Evolutionary conservation across 2,329 filamentous ascomycete genomes (phyloP), one percentile per base, ranked within the genome.

Genomic region (Hirsutella minnesotensis): DNA sequence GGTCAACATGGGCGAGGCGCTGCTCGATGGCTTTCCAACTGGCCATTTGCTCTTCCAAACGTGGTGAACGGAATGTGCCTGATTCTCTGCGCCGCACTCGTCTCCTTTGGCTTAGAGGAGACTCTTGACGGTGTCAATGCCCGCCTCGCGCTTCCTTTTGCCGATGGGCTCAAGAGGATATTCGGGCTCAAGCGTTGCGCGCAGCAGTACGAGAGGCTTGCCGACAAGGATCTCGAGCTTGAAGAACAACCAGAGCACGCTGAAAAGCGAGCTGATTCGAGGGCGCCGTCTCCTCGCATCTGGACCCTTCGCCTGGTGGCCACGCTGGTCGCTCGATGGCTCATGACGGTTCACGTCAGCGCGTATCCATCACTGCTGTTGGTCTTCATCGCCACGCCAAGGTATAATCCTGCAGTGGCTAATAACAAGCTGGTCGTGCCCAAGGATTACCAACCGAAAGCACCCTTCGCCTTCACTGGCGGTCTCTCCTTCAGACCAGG

Each of bases 341-440:
- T 63, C 20, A 71, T 79, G 40, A 73, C 79, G 52, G 79, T 68
- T 3, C 67, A 62, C 38, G 77, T 77, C 44, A 71, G 78, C 16
- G 49, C 56, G 40, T 56, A 72, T 40, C 77, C 72, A 0, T 56
- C 89, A 3, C 49, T 80, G n/a, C 70, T 87, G 45, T 72, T 87
- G 39, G 75, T 79, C 16, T 75, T 86, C 49, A 84, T 88, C 60
- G 70, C 86, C 52, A 82, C 80, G 46, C 33, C 33, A 9, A n/a
- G 33, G 15, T 35, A 35, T 18, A 18, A 35, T 12, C 12, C 24
- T n/a, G 33, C 33, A 16, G 15, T n/a, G 15, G 89, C 87, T 66
- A 83, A 85, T 55, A 75, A 81, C 2, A 73, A 89, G 37, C 86
- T 81, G 67, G 84, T 85, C 47, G 71, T 86, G 40, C 83, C 82